phyloP scores from a whole-genome alignment of 768 basidiomycete species.

The Rhizopogon vulgaris region DNA sequence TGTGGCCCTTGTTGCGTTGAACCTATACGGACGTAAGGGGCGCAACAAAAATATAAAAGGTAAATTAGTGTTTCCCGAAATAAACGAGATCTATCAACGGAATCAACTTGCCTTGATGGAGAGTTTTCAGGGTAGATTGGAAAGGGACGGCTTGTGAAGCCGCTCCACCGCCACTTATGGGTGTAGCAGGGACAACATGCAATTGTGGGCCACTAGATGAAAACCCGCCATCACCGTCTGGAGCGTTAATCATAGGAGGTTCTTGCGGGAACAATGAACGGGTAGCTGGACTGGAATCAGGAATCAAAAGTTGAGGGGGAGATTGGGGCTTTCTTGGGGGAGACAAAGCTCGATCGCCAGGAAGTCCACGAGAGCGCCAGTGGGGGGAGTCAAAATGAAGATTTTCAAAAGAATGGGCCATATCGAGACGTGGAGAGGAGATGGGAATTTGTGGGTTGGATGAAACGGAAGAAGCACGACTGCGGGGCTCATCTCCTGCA shows the following conservation, averaged over 20 bases:
- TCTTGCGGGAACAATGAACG: slow-evolving; percentile 31
- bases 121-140: slow-evolving; percentile 41
- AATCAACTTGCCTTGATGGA: slow-evolving; percentile 47
- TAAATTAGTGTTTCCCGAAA: slow-evolving; percentile 26
- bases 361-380: slow-evolving; percentile 45
- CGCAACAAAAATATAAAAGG: slow-evolving; percentile 20
- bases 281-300: slow-evolving; percentile 44
- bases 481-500: slow-evolving; percentile 42
- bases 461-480: slow-evolving; percentile 63
- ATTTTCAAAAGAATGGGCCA: slow-evolving; percentile 52
- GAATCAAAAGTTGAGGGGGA: slow-evolving; percentile 54
- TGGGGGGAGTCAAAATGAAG: slow-evolving; percentile 61
- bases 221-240: slow-evolving; percentile 46
- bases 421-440: slow-evolving; percentile 51
- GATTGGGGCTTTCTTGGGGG: slow-evolving; percentile 53
- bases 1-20: slow-evolving; percentile 26
- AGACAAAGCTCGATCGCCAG: slow-evolving; percentile 33
- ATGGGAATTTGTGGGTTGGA: slow-evolving; percentile 44
- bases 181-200: slow-evolving; percentile 80
- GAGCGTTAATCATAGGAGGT: slow-evolving; percentile 54
- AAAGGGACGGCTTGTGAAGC: slow-evolving; percentile 43
- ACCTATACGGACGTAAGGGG: slow-evolving; percentile 22
- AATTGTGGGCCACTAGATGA: slow-evolving; percentile 52
- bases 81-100: slow-evolving; percentile 23
- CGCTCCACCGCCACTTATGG: slow-evolving; percentile 57